A percentile compares a stretch with the other conserved stretches of the same genome.
These are phyloP conservation scores for Malassezia japonica DNA, from an alignment of 1,284 basidiomycete species.

Conservation along the genomic window DNA sequence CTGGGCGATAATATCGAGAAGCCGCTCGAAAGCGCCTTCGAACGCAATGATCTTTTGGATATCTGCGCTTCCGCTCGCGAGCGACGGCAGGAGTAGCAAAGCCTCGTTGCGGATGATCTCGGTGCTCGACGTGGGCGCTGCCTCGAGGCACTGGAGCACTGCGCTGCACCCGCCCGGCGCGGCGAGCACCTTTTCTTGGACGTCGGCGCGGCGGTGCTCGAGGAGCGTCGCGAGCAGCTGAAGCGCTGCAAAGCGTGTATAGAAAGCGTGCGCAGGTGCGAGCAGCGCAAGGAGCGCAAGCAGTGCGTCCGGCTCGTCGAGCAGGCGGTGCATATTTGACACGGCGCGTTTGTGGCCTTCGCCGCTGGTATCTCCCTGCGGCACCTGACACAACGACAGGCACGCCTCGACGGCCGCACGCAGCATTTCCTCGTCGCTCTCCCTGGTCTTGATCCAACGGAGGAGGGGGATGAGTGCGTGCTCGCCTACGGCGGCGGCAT, in stretches of 20 bases:
- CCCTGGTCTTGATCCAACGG: constrained; percentile 24
- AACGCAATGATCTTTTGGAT: constrained; percentile 96
- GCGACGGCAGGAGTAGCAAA: constrained; percentile 68
- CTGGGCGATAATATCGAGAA: constrained; percentile 74
- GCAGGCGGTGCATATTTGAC: constrained; percentile 62
- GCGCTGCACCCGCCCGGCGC: constrained; percentile 62
- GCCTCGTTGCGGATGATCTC: constrained; percentile 47
- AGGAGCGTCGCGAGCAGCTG: constrained; percentile 76
- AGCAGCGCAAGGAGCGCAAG: constrained; percentile 66
- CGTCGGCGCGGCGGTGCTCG: constrained; percentile 57
- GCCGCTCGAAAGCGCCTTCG: constrained; percentile 89
- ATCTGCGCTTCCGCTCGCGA: constrained; percentile 78
- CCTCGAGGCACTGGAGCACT: constrained; percentile 56
- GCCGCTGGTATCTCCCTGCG: constrained; percentile 7
- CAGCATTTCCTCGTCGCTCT: constrained; percentile 34
- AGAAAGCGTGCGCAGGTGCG: constrained; percentile 55
- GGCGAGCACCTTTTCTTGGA: constrained; percentile 81
- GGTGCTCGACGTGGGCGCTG: constrained; percentile 48
- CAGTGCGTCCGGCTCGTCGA: constrained; percentile 62
- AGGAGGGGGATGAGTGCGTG: constrained; percentile 34
- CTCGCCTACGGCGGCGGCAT: constrained; percentile 56
- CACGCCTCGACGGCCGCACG: constrained; percentile 32
- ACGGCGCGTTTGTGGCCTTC: constrained; percentile 50
- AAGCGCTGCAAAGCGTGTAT: constrained; percentile 74
- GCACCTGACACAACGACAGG: constrained; percentile 33